Conservation (phyloP, 1,284 basidiomycete species). For the Trichosporon inkin region DNA sequence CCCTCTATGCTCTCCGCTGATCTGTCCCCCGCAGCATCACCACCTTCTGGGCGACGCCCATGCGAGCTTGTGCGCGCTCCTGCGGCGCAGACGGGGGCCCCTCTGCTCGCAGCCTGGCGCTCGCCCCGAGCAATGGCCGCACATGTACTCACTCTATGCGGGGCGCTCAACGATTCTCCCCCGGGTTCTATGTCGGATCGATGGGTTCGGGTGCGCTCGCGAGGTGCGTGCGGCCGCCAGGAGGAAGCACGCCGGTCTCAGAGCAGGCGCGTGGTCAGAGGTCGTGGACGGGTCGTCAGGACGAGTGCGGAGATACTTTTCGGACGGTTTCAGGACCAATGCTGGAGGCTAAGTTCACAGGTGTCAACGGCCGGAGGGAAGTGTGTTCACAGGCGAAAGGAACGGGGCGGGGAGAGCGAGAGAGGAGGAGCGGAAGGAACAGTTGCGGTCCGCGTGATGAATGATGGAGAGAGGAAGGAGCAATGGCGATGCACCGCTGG, state of each 20-base stretch:
- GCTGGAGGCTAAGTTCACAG: neutral
- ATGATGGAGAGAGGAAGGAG: neutral
- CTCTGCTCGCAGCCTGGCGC: too few relatives aligned
- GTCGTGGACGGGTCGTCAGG: neutral
- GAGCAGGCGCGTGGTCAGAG: neutral
- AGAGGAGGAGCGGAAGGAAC: neutral
- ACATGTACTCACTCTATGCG: slow-evolving; percentile 1
- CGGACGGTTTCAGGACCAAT: neutral
- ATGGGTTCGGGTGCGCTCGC: neutral
- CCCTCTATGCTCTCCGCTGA: too few relatives aligned
- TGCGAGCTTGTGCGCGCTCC: too few relatives aligned
- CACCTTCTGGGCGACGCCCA: too few relatives aligned
- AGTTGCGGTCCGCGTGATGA: neutral
- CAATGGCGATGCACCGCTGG: neutral
- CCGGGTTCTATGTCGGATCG: neutral
- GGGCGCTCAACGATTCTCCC: neutral
- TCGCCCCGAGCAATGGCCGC: too few relatives aligned
- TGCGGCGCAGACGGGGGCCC: too few relatives aligned
- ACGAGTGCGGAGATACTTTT: neutral
- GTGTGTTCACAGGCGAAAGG: neutral
- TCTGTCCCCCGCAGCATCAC: too few relatives aligned
- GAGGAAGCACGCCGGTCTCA: too few relatives aligned
- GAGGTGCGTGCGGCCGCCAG: too few relatives aligned
- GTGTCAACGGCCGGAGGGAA: neutral
- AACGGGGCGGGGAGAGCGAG: neutral